phyloP scores from a whole-genome alignment of 2,329 filamentous ascomycete species.

The Penicillium sumatraense region DNA sequence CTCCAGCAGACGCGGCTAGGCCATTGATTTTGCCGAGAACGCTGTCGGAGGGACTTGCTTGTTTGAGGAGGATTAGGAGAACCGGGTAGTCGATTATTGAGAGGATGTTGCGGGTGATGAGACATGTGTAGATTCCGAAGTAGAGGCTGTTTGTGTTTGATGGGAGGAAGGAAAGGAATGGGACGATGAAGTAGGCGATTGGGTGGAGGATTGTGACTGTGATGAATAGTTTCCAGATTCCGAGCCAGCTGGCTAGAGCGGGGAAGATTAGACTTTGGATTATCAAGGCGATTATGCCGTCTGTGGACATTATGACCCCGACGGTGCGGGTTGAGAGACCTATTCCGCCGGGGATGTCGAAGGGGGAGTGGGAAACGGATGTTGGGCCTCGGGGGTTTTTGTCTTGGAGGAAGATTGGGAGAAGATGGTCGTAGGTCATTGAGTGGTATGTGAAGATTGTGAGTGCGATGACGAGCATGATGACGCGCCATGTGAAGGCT shows the following conservation, averaged over 20 bases:
- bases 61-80: conserved; percentile 72
- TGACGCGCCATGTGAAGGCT: conserved; percentile 67
- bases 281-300: conserved; percentile 72
- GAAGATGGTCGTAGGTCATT: conserved; percentile 90
- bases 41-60: conserved; percentile 66
- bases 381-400: conserved; percentile 41
- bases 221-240: conserved; percentile 70
- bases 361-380: conserved; percentile 43
- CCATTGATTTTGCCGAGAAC: conserved; percentile 74
- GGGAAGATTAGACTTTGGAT: conserved; percentile 76
- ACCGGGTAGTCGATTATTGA: conserved; percentile 72
- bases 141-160: conserved; percentile 53
- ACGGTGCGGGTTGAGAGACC: conserved; percentile 69
- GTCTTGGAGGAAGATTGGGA: conserved; percentile 93
- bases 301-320: conserved; percentile 70
- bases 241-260: conserved; percentile 64
- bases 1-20: conserved; percentile 72
- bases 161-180: conserved; percentile 67
- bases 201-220: conserved; percentile 69
- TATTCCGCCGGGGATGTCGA: conserved; percentile 67
- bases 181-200: conserved; percentile 69
- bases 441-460: conserved; percentile 93
- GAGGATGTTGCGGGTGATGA: conserved; percentile 68
- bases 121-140: conserved; percentile 69
- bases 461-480: conserved; percentile 78